phyloP scores from a whole-genome alignment of 345 rosid species.

The Arabis hirsuta region DNA sequence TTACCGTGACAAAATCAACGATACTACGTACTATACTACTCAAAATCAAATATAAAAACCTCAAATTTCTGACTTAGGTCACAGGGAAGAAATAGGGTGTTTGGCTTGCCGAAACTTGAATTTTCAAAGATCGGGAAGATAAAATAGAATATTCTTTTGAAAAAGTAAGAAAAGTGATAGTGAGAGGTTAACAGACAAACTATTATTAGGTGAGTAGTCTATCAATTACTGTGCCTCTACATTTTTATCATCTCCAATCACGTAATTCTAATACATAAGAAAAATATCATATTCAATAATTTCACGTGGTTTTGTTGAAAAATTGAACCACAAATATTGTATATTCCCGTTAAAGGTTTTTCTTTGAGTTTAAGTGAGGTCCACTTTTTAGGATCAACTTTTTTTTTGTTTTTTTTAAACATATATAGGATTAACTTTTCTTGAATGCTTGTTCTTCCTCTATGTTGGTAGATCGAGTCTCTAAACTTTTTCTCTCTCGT shows the following conservation, averaged over 20 bases:
- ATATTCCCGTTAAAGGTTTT: background rate
- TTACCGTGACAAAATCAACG: background rate
- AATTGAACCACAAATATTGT: background rate
- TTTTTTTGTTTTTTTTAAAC: background rate
- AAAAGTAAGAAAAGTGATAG: constrained; percentile 4
- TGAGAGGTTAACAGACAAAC: constrained; percentile 34
- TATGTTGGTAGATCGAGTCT: background rate
- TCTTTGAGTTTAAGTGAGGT: constrained; percentile 10
- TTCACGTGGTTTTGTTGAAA: constrained; percentile 23
- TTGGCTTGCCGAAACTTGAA: constrained; percentile 7
- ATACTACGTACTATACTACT: constrained; percentile 1
- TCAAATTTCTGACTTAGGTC: constrained; percentile 13
- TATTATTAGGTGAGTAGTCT: constrained; percentile 31
- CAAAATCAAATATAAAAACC: constrained; percentile 25
- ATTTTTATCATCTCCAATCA: background rate
- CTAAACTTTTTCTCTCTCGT: background rate
- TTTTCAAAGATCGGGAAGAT: constrained; percentile 14
- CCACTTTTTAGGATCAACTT: background rate
- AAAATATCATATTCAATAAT: background rate
- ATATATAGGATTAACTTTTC: background rate
- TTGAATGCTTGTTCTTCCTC: background rate
- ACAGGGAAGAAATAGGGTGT: background rate
- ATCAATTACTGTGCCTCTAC: constrained; percentile 16
- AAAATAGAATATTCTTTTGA: background rate
- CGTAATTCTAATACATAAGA: background rate